phyloP scores from a whole-genome alignment of 805 yeast genomes.

The Candida glaebosa region DNA sequence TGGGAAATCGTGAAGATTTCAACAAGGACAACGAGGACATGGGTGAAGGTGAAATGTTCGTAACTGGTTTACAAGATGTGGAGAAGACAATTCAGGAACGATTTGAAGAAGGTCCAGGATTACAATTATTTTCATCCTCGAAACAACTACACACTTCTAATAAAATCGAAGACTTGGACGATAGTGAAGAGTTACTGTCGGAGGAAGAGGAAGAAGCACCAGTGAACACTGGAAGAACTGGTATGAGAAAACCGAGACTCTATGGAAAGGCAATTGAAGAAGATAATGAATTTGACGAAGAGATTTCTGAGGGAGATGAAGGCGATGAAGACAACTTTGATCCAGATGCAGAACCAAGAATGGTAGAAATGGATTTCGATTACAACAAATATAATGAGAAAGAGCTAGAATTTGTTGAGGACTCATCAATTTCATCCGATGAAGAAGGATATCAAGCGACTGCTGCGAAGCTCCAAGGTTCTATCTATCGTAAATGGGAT shows the following conservation, averaged over 20 bases:
- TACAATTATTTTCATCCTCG: constrained; percentile 69
- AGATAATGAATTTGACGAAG: constrained; percentile 41
- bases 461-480: constrained; percentile 61
- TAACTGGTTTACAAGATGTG: constrained; percentile 75
- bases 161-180: constrained; percentile 39
- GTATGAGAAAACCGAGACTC: constrained; percentile 59
- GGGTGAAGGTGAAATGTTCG: constrained; percentile 85
- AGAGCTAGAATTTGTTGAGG: constrained; percentile 43
- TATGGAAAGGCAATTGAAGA: constrained; percentile 52
- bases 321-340: constrained; percentile 22
- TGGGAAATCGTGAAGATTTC: constrained; percentile 56
- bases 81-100: constrained; percentile 57
- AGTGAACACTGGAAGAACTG: constrained; percentile 53
- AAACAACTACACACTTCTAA: constrained; percentile 40
- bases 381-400: constrained; percentile 29
- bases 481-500: constrained; percentile 63
- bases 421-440: constrained; percentile 43
- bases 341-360: constrained; percentile 37
- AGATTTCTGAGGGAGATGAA: constrained; percentile 39
- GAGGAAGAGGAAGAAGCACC: constrained; percentile 30
- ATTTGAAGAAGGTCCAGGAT: constrained; percentile 60
- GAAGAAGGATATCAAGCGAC: constrained; percentile 41
- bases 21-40: constrained; percentile 51
- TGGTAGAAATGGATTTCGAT: constrained; percentile 48
- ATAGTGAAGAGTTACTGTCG: constrained; percentile 27